Evolutionary conservation across 345 rosid genomes (phyloP), one percentile per base, ranked within the genome.

Genomic region (Trapa incisa): DNA sequence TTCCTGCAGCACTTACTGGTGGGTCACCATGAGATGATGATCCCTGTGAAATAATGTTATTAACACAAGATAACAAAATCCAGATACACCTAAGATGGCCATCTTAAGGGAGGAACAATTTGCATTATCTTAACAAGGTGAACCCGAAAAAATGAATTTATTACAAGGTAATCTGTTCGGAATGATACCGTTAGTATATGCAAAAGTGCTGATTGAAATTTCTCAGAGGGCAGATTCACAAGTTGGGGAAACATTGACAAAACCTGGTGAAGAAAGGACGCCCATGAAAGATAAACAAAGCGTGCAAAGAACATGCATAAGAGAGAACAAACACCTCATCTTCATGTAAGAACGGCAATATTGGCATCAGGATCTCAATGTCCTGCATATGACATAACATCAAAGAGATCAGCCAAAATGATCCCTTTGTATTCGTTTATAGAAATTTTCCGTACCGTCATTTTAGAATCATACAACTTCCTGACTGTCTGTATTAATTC

Each of bases 381-480:
- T 94, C 95, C 99, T 94, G 89, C 37, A 73, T 79, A 68, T 77
- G 77, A 56, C 74, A 75, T 37, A 71, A 78, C 47, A 70, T 75
- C 48, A 67, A 56, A 22, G 29, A 22, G 48, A 65, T 83, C 76
- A 81, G 73, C 37, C 65, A 61, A 69, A 65, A 67, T 43, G 17
- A 68, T 66, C 62, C 37, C 75, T 68, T 38, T 48, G 66, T 38
- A 53, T 12, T 16, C 35, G 1, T 66, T 33, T 39, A 79, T 67
- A 65, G 38, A 32, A 58, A 35, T 32, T 32, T 35, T 1, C 3
- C 37, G 3, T 86, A 91, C 99, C 99, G 89, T 91, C 54, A 94
- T 32, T 80, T 79, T 94, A 70, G 97, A 76, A 81, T 94, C 92
- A 80, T 87, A 87, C 71, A 94, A 81, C 80, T 89, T 91, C 75